Conservation (phyloP, 192 early-diverging fungal genomes). For the Linnemannia schmuckeri region DNA sequence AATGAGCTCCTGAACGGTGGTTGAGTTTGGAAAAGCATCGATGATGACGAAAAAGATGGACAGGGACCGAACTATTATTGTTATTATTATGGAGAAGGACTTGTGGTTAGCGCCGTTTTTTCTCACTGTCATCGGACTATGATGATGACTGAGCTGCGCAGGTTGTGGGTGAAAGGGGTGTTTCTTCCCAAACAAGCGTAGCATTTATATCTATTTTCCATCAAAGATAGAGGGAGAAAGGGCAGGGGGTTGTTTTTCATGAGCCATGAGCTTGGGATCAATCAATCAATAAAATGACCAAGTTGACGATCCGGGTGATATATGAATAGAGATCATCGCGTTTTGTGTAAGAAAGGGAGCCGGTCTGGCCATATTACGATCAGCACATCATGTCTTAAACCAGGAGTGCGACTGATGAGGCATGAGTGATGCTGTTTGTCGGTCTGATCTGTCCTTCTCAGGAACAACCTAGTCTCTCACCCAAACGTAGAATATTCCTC, state of each 20-base stretch:
- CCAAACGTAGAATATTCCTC: not conserved
- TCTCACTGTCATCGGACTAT: not conserved
- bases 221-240: too few species aligned
- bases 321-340: not conserved
- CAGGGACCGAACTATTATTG: constrained; percentile 41
- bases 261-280: too few species aligned
- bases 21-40: constrained; percentile 51
- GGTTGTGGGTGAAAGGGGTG: not conserved
- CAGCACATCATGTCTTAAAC: not conserved
- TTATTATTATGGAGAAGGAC: not conserved
- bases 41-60: constrained; percentile 53
- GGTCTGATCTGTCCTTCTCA: not conserved
- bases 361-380: not conserved
- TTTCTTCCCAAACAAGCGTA: too few species aligned
- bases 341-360: not conserved
- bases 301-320: too few species aligned
- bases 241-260: too few species aligned
- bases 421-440: not conserved
- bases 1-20: constrained; percentile 46
- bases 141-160: not conserved
- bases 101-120: not conserved
- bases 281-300: too few species aligned
- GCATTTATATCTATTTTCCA: too few species aligned
- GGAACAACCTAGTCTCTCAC: not conserved
- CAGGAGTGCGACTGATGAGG: not conserved